These are phyloP conservation scores for Helicostylum pulchrum DNA, from an alignment of 192 early-diverging fungal genomes.

Conservation along the genomic window DNA sequence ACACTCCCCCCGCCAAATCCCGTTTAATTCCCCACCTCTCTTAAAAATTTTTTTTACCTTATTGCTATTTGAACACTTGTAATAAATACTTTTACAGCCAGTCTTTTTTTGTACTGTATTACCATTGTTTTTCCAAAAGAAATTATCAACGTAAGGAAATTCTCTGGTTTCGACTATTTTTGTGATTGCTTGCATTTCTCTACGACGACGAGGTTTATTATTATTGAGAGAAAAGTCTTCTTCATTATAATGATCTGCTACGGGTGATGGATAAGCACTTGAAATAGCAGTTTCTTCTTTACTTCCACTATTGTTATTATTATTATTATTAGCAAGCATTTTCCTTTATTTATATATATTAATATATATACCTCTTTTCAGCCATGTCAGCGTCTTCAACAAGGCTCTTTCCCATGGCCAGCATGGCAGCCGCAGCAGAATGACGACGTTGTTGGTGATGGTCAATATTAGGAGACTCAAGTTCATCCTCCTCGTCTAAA, in stretches of 20 bases:
- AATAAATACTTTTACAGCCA: constrained; percentile 57
- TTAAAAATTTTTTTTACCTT: constrained; percentile 37
- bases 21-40: constrained; percentile 7
- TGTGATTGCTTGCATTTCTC: constrained; percentile 60
- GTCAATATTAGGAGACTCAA: not conserved
- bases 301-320: not conserved
- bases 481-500: not conserved
- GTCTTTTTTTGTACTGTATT: constrained; percentile 58
- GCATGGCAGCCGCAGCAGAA: constrained; percentile 31
- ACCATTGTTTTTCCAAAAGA: constrained; percentile 60
- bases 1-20: constrained; percentile 24
- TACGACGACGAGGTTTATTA: constrained; percentile 44
- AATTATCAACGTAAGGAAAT: constrained; percentile 45
- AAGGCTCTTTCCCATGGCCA: constrained; percentile 25
- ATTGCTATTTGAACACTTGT: constrained; percentile 58
- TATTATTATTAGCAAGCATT: not conserved
- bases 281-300: not conserved
- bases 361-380: not conserved
- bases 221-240: constrained; percentile 1
- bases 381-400: not conserved
- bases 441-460: constrained; percentile 25
- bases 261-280: constrained; percentile 21
- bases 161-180: constrained; percentile 56
- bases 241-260: constrained; percentile 18
- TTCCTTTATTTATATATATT: no score